Evolutionary conservation across 2,329 filamentous ascomycete species (phyloP), one percentile per base, ranked within the genome.

Genomic region (Cordyceps fumosorosea): DNA sequence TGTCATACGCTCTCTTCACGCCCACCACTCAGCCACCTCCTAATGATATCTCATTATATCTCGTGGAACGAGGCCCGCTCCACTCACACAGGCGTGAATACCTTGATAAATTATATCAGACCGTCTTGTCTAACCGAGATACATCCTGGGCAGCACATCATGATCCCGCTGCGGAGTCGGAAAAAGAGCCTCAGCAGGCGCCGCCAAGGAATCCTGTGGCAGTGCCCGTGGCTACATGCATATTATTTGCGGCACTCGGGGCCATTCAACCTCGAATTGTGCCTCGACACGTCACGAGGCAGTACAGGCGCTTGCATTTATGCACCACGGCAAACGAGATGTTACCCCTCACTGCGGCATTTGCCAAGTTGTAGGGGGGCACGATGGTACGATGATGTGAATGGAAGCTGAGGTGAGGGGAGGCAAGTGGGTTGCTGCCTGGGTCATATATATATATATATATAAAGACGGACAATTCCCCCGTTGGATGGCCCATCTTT

Each of bases 191-290:
- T 53, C n/a, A 14, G 3, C 34, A 37, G 34, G 34, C 34, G 40
- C 16, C 40, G 54, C 54, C 54, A 56, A 56, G 54, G 26, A 44
- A 56, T 16, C 3, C 54, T 45, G 54, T 45, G 54, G 54, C 54
- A 56, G 54, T 56, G 54, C 40, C 40, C 16, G 54, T 40, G 54
- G 54, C 32, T 32, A 56, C 40, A 29, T 56, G 54, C 54, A 56
- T 56, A 56, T 45, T 56, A 56, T 56, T 56, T 56, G 53, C 53
- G 54, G 54, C 24, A 32, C 54, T 56, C 54, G 40, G 40, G 40
- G 22, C 40, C 40, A 29, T 45, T 22, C 32, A 37, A 16, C 37
- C 26, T 56, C 54, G 37, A 56, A 56, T 56, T 56, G 54, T 32
- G 12, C 54, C 40, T 56, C 40, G 44, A 29, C 54, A 56, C 54